Evolutionary conservation across 2,329 filamentous ascomycete species (phyloP), one percentile per base, ranked within the genome.

Genomic region (Penicillium brasilianum): DNA sequence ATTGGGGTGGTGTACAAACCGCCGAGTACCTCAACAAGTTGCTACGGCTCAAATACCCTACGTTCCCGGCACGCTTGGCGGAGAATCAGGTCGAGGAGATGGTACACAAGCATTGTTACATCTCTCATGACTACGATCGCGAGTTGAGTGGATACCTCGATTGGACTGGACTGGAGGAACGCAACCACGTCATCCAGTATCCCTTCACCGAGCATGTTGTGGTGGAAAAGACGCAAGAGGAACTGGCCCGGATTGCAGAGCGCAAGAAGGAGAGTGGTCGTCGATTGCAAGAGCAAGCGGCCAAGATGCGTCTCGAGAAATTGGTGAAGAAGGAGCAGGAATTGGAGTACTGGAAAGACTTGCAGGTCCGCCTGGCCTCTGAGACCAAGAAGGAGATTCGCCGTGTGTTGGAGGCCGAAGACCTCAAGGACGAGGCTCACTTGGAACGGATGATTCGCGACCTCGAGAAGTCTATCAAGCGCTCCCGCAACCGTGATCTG

Each of bases 281-380:
- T 65, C 85, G 96, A 49, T 75, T 99, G 28, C 95, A 99, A 76
- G 93, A 97, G 71, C 95, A 99, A 77, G 95, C 95, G 0, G 94
- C 94, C 10, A 98, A 97, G 78, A 97, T 97, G 92, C 89, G 95
- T 8, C 81, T 99, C 0, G 95, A 99, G 66, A 96, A 96, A 71
- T 83, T 99, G 50, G 92, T 98, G 75, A 91, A 91, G 72, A 99
- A 99, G 77, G 95, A 99, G 78, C 88, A 96, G 73, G 93, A 98
- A 74, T 81, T 98, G 1, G 93, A 96, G 69, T 97, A 97, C 77
- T 97, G 93, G 82, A 93, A 92, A 73, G 87, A 92, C 61, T 80
- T 99, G 4, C 92, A 96, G 72, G 77, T 82, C 36, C 87, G 87
- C 65, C 82, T 97, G 10, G 85, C 83, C 1, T 87, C 89, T 25